These are phyloP conservation scores for Abortiporus biennis DNA, from an alignment of 1,284 basidiomycete species.

Conservation along the genomic window DNA sequence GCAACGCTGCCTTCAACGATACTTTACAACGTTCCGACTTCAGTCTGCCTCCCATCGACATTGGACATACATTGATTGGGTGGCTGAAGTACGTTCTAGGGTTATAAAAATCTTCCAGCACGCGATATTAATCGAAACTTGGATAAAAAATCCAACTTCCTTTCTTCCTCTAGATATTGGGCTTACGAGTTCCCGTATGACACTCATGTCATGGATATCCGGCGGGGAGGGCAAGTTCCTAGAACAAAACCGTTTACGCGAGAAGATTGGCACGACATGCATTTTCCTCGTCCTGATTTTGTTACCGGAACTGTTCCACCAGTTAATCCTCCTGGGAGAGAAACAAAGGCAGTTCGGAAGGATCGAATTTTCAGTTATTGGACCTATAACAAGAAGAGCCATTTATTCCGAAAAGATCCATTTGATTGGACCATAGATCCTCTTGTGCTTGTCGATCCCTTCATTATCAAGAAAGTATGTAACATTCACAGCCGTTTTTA, in stretches of 20 bases:
- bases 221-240: slow-evolving; percentile 4
- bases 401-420: not conserved
- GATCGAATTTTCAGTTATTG: not conserved
- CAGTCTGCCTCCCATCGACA: slow-evolving; percentile 16
- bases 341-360: not conserved
- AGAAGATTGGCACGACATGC: too few relatives aligned
- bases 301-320: too few relatives aligned
- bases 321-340: not conserved
- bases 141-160: too few relatives aligned
- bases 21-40: slow-evolving; percentile 19
- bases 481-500: not conserved
- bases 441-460: slow-evolving; percentile 8
- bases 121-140: not conserved
- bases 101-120: slow-evolving; percentile 10
- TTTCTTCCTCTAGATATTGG: slow-evolving; percentile 36
- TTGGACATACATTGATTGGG: slow-evolving; percentile 26
- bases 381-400: not conserved
- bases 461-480: slow-evolving; percentile 7
- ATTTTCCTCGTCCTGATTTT: too few relatives aligned
- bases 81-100: slow-evolving; percentile 39
- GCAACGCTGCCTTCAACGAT: slow-evolving; percentile 32
- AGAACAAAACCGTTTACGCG: too few relatives aligned
- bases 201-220: slow-evolving; percentile 3
- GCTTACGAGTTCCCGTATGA: slow-evolving; percentile 14
- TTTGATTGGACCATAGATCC: slow-evolving; percentile 1